phyloP scores from a whole-genome alignment of 805 yeast genomes.

The Lipomyces kockii region DNA sequence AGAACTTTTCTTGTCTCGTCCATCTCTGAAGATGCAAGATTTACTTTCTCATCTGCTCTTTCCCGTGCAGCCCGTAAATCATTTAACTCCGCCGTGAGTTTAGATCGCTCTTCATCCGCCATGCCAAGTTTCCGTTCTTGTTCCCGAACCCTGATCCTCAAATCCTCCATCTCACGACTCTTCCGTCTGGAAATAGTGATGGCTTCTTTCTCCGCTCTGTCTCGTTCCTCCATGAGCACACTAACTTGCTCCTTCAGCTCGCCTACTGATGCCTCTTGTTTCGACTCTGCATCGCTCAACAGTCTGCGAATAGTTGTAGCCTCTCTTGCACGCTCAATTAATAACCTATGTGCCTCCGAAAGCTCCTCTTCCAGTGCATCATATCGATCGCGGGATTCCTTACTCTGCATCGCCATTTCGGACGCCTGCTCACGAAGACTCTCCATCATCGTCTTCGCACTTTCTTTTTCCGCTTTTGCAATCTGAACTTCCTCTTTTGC shows the following conservation, averaged over 20 bases:
- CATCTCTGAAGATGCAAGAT: conserved; percentile 42
- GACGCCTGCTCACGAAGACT: conserved; percentile 68
- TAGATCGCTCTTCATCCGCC: conserved; percentile 35
- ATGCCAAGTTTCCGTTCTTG: conserved; percentile 47
- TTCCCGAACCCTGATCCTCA: conserved; percentile 51
- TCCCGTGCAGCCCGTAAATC: conserved; percentile 39
- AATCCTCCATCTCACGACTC: conserved; percentile 69
- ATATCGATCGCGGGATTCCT: conserved; percentile 63
- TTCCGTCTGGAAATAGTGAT: conserved; percentile 57
- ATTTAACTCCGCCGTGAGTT: conserved; percentile 33
- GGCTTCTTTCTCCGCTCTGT: conserved; percentile 59
- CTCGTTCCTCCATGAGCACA: conserved; percentile 63
- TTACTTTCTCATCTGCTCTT: conserved; percentile 38
- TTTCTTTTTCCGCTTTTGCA: conserved; percentile 44
- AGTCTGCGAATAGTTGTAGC: conserved; percentile 71
- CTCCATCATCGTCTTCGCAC: conserved; percentile 52
- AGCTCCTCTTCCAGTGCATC: conserved; percentile 82
- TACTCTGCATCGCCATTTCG: conserved; percentile 66
- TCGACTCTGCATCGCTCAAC: conserved; percentile 69
- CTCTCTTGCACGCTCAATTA: conserved; percentile 84
- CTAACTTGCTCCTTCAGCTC: conserved; percentile 61
- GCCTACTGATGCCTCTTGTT: conserved; percentile 54
- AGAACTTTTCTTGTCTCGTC: conserved; percentile 38
- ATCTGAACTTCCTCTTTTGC: conserved; percentile 45
- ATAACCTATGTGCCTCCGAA: conserved; percentile 68